Evolutionary conservation across 192 early-diverging fungal genomes (phyloP).

Genomic region (Coemansia interrupta): DNA sequence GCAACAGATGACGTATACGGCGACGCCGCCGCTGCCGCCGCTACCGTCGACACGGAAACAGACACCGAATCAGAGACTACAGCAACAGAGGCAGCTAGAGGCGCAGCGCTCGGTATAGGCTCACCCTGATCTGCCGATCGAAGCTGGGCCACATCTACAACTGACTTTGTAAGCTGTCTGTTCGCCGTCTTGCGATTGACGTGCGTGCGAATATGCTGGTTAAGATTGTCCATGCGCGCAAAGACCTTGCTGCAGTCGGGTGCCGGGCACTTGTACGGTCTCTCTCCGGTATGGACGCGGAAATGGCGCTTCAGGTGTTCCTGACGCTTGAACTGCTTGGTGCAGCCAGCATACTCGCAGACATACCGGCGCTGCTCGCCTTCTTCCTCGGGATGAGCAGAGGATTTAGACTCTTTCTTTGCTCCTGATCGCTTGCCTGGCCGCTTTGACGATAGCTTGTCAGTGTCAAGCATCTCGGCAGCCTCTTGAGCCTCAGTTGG

Average conservation of each 20-base stretch:
- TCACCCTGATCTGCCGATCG: background rate
- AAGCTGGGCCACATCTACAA: background rate
- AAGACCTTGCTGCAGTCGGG: constrained; percentile 69
- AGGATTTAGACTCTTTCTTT: background rate
- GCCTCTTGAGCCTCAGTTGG: too few species aligned
- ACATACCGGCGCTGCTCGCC: constrained; percentile 29
- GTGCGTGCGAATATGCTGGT: constrained; percentile 63
- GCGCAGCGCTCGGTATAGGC: too few species aligned
- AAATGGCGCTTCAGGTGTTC: constrained; percentile 76
- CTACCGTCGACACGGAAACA: background rate
- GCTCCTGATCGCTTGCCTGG: background rate
- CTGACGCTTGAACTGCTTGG: constrained; percentile 66
- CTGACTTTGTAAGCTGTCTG: background rate
- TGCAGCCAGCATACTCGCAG: constrained; percentile 54
- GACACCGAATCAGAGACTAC: background rate
- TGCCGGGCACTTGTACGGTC: constrained; percentile 65
- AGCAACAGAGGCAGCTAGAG: background rate
- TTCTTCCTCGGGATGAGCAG: constrained; percentile 9
- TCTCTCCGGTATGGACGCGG: constrained; percentile 73
- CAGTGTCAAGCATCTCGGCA: too few species aligned
- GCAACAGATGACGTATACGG: background rate
- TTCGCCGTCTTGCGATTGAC: constrained; percentile 41
- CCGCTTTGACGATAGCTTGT: background rate
- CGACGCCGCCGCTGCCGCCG: background rate
- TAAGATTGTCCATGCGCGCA: constrained; percentile 71